Conservation (phyloP, 2,329 filamentous ascomycete species). For the Penicillium sp. region DNA sequence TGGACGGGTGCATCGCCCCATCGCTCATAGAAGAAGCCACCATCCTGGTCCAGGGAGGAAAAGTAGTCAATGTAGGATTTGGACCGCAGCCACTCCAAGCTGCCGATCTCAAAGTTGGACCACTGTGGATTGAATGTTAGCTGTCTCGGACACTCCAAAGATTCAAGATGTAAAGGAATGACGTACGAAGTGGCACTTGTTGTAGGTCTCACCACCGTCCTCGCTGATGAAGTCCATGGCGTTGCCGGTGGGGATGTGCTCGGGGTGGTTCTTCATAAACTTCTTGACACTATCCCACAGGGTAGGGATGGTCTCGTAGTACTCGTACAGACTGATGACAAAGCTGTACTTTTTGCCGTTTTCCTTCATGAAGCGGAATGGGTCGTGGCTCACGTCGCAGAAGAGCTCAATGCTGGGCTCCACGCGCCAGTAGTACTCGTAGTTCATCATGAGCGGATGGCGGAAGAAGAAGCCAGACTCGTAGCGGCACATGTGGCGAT, state of each 20-base stretch:
- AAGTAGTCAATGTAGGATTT: slow-evolving; percentile 91
- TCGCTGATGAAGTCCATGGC: slow-evolving; percentile 90
- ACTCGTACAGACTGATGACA: slow-evolving; percentile 92
- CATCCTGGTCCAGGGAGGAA: slow-evolving; percentile 79
- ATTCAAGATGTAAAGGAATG: neutral
- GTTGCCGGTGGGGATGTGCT: slow-evolving; percentile 83
- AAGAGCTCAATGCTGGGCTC: slow-evolving; percentile 95
- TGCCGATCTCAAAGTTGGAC: slow-evolving; percentile 99
- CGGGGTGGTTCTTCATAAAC: slow-evolving; percentile 86
- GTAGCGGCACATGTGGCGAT: slow-evolving; percentile 99
- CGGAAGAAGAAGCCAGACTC: slow-evolving; percentile 99
- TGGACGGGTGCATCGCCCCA: slow-evolving; percentile 98
- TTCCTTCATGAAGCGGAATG: slow-evolving; percentile 95
- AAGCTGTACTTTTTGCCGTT: slow-evolving; percentile 99
- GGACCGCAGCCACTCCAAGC: slow-evolving; percentile 88
- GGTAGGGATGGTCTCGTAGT: slow-evolving; percentile 92
- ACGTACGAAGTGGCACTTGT: slow-evolving; percentile 94
- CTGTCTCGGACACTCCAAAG: neutral
- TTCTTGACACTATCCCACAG: slow-evolving; percentile 95
- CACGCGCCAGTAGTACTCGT: slow-evolving; percentile 99
- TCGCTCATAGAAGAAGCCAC: slow-evolving; percentile 98
- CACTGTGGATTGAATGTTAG: slow-evolving; percentile 59
- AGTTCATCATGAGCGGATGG: slow-evolving; percentile 88
- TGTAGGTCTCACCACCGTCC: slow-evolving; percentile 88
- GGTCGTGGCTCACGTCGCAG: slow-evolving; percentile 94